These are phyloP conservation scores for Fusarium protoensiforme DNA, from an alignment of 2,329 filamentous ascomycete genomes.

Conservation along the genomic window DNA sequence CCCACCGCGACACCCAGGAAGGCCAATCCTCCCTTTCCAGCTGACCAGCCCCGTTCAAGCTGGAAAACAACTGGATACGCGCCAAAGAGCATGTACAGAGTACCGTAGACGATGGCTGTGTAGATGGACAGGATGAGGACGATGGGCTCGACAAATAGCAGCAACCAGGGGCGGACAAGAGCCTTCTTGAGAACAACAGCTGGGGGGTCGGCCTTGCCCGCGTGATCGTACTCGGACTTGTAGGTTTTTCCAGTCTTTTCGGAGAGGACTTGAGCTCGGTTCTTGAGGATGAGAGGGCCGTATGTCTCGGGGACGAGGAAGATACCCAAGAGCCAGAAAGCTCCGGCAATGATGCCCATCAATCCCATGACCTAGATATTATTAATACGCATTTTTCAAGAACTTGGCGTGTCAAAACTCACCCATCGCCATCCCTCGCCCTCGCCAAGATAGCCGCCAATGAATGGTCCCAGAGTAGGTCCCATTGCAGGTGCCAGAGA, in stretches of 20 bases:
- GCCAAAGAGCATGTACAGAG: conserved; percentile 65
- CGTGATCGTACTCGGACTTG: conserved; percentile 58
- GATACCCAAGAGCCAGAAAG: conserved; percentile 65
- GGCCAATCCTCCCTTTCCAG: conserved; percentile 67
- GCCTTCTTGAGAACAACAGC: conserved; percentile 63
- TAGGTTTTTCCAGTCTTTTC: conserved; percentile 66
- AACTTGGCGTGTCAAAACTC: background rate
- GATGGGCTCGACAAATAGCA: conserved; percentile 75
- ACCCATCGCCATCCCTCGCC: conserved; percentile 69
- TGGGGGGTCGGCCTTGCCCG: conserved; percentile 55
- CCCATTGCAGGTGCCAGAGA: conserved; percentile 72
- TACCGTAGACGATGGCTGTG: conserved; percentile 68
- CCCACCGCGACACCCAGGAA: conserved; percentile 75
- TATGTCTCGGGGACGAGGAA: conserved; percentile 69
- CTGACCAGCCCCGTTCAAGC: conserved; percentile 63
- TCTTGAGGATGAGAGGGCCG: conserved; percentile 64
- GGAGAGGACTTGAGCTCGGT: conserved; percentile 61
- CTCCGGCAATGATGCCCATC: conserved; percentile 68
- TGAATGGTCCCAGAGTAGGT: conserved; percentile 68
- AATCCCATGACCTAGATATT: conserved; percentile 64
- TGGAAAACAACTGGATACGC: conserved; percentile 73
- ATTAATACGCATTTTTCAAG: background rate
- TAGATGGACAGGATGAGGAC: conserved; percentile 72
- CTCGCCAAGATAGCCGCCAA: conserved; percentile 71
- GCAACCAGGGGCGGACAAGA: conserved; percentile 69